phyloP scores from a whole-genome alignment of 2,329 filamentous ascomycete genomes.

The Aaosphaeria pasadenensis region DNA sequence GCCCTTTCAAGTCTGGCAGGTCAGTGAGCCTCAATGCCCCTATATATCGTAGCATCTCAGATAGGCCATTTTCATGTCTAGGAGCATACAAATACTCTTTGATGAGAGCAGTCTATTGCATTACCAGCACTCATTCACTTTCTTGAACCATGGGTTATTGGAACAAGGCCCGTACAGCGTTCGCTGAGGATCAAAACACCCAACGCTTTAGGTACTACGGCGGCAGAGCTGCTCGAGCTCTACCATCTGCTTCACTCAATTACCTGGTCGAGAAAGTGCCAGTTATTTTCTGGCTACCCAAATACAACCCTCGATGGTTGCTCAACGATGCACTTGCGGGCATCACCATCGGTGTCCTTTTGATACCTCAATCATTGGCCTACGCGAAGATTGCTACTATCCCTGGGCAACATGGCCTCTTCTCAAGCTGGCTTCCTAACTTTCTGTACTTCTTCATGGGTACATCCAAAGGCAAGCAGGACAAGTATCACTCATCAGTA shows the following conservation, averaged over 20 bases:
- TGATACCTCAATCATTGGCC: slow-evolving; percentile 92
- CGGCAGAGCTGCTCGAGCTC: slow-evolving; percentile 30
- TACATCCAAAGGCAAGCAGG: slow-evolving; percentile 44
- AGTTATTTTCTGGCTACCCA: slow-evolving; percentile 61
- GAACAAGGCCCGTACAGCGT: too few species aligned
- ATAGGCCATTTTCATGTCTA: too few species aligned
- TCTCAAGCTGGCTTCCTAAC: slow-evolving; percentile 94
- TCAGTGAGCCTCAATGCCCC: too few species aligned
- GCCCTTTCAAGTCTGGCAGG: too few species aligned
- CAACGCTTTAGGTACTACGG: slow-evolving; percentile 25
- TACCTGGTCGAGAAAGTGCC: slow-evolving; percentile 62
- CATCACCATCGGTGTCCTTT: slow-evolving; percentile 69
- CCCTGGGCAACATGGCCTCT: slow-evolving; percentile 80
- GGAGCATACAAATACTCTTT: too few species aligned
- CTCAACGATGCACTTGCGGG: slow-evolving; percentile 61
- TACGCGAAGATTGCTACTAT: slow-evolving; percentile 92
- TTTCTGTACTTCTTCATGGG: slow-evolving; percentile 97
- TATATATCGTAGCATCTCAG: too few species aligned
- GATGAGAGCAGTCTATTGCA: too few species aligned
- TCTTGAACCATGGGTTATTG: too few species aligned
- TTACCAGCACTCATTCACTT: too few species aligned
- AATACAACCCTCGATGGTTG: slow-evolving; percentile 60
- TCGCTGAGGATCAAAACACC: too few species aligned
- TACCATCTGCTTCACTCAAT: slow-evolving; percentile 53
- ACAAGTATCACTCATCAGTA: slow-evolving; percentile 33